Evolutionary conservation across 495 filamentous ascomycete genomes (phyloP), one percentile per base, ranked within the genome.

Genomic region (Stereocaulon alpinum): DNA sequence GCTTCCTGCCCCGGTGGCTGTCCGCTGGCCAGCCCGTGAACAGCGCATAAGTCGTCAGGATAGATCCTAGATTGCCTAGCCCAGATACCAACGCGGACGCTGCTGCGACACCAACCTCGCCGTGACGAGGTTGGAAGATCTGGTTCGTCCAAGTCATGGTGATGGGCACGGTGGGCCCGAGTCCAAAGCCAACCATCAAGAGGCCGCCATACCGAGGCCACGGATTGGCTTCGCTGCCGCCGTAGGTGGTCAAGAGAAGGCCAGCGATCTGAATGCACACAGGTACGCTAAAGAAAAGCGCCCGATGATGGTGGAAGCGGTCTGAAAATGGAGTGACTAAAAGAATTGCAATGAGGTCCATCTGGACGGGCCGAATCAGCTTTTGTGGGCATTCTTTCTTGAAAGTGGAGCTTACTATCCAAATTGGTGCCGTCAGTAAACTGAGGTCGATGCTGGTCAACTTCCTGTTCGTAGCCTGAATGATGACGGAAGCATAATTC

Each of bases 101-200:
- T 43, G 90, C 86, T n/a, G 90, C 90, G 4, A 95, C 91, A 55
- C 90, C 90, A 40, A 95, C 88, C 71, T 95, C 90, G 34, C 91
- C 87, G 66, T 95, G 89, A 4, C 90, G 85, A 20, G 77, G 82
- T 70, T 95, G 90, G 76, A 95, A 95, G 60, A 94, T 86, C 70
- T 94, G 88, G 60, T 81, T 86, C 7, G 90, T 90, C 90, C 90
- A 95, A 58, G 89, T 85, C 89, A 95, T 95, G 67, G 84, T 89
- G 68, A 89, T 89, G 43, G 90, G 90, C 3, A 96, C 90, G 3
- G 90, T 96, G 14, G 90, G 91, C 6, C 90, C 90, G 6, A 96
- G 82, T 4, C 90, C 91, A 69, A 95, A 96, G 6, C 90, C 90
- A 52, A 96, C 84, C 67, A 96, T 83, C 18, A 96, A 73, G n/a